Evolutionary conservation across 495 filamentous ascomycete genomes (phyloP).

Genomic region (Tuber melanosporum): DNA sequence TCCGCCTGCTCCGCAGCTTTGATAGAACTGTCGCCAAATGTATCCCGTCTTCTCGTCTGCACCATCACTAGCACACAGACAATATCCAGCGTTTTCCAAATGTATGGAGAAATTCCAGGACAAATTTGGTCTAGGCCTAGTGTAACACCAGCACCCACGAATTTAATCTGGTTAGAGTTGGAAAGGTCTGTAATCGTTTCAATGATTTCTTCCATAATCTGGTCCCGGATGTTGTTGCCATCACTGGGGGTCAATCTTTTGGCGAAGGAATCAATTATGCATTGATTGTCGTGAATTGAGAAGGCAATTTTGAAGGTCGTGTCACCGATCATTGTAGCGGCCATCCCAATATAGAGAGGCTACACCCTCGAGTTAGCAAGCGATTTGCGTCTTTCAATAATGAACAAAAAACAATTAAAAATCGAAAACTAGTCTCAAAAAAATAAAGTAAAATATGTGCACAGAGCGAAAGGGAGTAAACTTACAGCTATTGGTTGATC

Average conservation of each 20-base stretch:
- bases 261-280: conserved; percentile 64
- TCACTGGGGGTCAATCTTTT: conserved; percentile 47
- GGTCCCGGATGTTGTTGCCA: conserved; percentile 42
- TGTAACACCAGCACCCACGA: conserved; percentile 59
- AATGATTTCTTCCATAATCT: conserved; percentile 53
- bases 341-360: conserved; percentile 61
- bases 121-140: conserved; percentile 49
- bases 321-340: conserved; percentile 50
- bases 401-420: too few relatives aligned
- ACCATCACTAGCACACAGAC: conserved; percentile 57
- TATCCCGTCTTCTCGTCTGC: conserved; percentile 34
- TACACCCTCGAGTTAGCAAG: conserved; percentile 35
- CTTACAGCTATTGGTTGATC: too few relatives aligned
- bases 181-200: conserved; percentile 52
- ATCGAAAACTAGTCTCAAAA: too few relatives aligned
- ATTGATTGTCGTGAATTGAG: conserved; percentile 69
- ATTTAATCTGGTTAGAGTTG: conserved; percentile 54
- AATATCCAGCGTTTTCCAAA: conserved; percentile 70
- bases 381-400: too few relatives aligned
- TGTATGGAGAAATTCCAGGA: conserved; percentile 60
- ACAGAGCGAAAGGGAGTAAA: too few relatives aligned
- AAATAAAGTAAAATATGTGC: too few relatives aligned
- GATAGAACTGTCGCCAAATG: conserved; percentile 38
- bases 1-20: conserved; percentile 77
- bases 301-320: conserved; percentile 55